phyloP scores from a whole-genome alignment of 352 stramenopile species.

The Phytophthora vignae region DNA sequence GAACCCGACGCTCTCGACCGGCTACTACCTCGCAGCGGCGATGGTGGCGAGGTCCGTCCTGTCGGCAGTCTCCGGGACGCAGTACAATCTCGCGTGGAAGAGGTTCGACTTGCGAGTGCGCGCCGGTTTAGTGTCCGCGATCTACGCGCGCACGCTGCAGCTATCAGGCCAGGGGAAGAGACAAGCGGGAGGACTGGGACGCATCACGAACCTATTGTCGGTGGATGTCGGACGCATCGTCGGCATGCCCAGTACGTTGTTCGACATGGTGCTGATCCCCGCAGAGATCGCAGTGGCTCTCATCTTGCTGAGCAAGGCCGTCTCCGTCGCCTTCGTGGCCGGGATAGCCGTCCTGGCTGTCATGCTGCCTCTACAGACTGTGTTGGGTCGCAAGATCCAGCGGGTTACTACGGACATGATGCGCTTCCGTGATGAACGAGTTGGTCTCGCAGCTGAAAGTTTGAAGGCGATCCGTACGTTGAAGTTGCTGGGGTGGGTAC shows the following conservation, averaged over 20 bases:
- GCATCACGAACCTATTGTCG: conserved; percentile 81
- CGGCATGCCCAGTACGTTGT: conserved; percentile 74
- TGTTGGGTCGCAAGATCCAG: conserved; percentile 83
- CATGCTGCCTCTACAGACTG: conserved; percentile 89
- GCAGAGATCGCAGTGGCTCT: conserved; percentile 81
- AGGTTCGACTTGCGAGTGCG: conserved; percentile 80
- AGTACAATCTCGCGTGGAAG: conserved; percentile 82
- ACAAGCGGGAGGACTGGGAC: conserved; percentile 54
- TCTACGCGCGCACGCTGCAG: conserved; percentile 67
- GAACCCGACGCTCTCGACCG: conserved; percentile 44
- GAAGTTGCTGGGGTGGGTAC: conserved; percentile 81
- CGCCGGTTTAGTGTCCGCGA: conserved; percentile 71
- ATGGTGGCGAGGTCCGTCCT: conserved; percentile 68
- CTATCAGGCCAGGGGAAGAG: conserved; percentile 44
- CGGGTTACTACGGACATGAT: conserved; percentile 76
- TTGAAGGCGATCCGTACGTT: conserved; percentile 80
- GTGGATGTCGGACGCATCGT: conserved; percentile 83
- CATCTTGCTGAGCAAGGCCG: conserved; percentile 71
- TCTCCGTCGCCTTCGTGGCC: conserved; percentile 88
- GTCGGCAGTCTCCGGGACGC: conserved; percentile 71
- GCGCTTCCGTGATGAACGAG: conserved; percentile 79
- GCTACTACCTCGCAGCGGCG: conserved; percentile 63
- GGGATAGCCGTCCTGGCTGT: conserved; percentile 74
- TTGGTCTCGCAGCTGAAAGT: conserved; percentile 71
- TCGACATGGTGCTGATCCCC: conserved; percentile 85